Evolutionary conservation across 192 early-diverging fungal genomes (phyloP).

Genomic region (Backusella parvicylindrica): DNA sequence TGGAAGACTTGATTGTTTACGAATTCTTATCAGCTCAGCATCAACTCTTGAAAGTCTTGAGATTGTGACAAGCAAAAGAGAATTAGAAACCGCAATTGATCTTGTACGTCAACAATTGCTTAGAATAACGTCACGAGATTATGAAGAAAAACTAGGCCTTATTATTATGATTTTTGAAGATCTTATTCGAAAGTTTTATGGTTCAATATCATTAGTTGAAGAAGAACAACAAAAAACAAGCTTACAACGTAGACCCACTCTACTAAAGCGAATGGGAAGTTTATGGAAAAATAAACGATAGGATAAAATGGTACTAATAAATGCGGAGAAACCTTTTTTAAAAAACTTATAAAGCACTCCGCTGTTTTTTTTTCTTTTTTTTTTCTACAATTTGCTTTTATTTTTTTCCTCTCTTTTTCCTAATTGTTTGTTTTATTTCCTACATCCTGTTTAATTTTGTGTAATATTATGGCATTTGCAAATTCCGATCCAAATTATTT

Average conservation of each 20-base stretch:
- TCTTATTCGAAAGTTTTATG: not conserved
- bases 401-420: not conserved
- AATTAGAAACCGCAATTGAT: not conserved
- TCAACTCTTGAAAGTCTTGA: not conserved
- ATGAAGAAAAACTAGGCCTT: not conserved
- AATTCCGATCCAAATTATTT: not conserved
- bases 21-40: conserved; percentile 9
- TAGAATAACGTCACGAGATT: not conserved
- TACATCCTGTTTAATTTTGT: not conserved
- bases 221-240: not conserved
- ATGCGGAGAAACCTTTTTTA: not conserved
- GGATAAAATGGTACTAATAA: not conserved
- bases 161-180: conserved; percentile 8
- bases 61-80: not conserved
- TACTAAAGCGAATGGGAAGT: not conserved
- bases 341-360: not conserved
- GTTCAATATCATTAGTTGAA: not conserved
- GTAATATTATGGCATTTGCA: not conserved
- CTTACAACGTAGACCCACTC: not conserved
- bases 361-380: not conserved
- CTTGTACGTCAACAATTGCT: conserved; percentile 14
- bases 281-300: conserved; percentile 5
- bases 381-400: too few species aligned
- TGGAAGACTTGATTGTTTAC: conserved; percentile 13
- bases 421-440: not conserved